phyloP scores from a whole-genome alignment of 2,329 filamentous ascomycete species.

The Colletotrichum lentis region DNA sequence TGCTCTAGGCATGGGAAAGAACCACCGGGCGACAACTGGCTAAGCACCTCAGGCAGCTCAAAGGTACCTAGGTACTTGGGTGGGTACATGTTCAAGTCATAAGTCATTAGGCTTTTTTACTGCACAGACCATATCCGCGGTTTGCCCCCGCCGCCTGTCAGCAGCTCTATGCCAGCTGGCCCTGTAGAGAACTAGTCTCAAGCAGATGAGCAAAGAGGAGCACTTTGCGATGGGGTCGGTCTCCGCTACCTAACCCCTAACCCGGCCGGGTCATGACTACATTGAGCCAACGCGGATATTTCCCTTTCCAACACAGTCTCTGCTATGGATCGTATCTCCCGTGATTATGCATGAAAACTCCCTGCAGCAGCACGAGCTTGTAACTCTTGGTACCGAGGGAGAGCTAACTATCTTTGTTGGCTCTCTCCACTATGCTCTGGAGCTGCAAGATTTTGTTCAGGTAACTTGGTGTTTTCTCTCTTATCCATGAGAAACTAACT shows the following conservation, averaged over 20 bases:
- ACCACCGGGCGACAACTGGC: conserved; percentile 7
- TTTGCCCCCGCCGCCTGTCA: neutral
- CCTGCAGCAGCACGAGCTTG: conserved; percentile 7
- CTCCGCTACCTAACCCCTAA: neutral
- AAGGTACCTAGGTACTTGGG: too few relatives aligned
- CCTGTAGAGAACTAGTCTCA: too few relatives aligned
- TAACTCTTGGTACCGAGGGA: conserved; percentile 12
- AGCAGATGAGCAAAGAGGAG: neutral
- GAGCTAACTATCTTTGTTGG: conserved; percentile 17
- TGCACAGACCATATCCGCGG: conserved; percentile 7
- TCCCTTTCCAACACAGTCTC: neutral
- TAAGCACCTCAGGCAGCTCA: conserved; percentile 21
- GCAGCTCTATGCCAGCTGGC: neutral
- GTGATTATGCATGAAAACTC: conserved; percentile 12
- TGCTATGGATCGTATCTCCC: neutral
- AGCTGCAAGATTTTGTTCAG: conserved; percentile 17
- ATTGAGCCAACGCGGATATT: neutral
- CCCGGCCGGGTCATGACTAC: neutral
- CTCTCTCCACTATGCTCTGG: conserved; percentile 14
- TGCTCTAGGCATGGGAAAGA: conserved; percentile 25
- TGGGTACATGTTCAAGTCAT: too few relatives aligned
- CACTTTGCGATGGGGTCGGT: neutral
- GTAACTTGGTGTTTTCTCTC: conserved; percentile 1
- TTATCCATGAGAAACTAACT: neutral
- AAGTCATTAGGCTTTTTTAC: too few relatives aligned